These are phyloP conservation scores for Periconia sp. DNA, from an alignment of 2,329 filamentous ascomycete species.

Conservation along the genomic window DNA sequence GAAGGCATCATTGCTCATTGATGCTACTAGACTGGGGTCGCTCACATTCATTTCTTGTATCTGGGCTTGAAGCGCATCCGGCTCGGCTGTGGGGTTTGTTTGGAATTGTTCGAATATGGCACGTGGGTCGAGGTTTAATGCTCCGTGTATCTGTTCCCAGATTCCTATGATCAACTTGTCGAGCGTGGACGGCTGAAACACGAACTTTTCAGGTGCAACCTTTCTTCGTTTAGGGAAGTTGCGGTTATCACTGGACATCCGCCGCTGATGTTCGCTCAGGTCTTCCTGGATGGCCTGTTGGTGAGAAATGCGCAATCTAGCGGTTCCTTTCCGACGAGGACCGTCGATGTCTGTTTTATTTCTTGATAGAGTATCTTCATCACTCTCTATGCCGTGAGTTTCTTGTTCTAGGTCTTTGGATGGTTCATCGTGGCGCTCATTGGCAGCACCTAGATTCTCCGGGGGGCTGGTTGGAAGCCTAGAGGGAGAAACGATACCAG, in stretches of 20 bases:
- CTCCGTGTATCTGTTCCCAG: constrained; percentile 56
- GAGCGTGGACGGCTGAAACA: constrained; percentile 54
- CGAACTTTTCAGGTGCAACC: constrained; percentile 43
- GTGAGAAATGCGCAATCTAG: constrained; percentile 35
- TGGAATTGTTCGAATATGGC: constrained; percentile 41
- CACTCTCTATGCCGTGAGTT: constrained; percentile 1
- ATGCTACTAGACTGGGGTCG: constrained; percentile 16
- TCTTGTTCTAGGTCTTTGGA: constrained; percentile 9
- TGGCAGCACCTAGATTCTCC: constrained; percentile 7
- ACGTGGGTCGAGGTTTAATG: constrained; percentile 50
- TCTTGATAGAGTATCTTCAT: constrained; percentile 4
- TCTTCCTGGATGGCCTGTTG: constrained; percentile 33
- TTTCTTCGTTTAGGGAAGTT: constrained; percentile 43
- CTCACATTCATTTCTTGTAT: constrained; percentile 15
- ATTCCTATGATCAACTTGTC: constrained; percentile 58
- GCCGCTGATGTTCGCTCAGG: constrained; percentile 37
- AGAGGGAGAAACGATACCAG: constrained; percentile 29
- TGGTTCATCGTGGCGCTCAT: constrained; percentile 1
- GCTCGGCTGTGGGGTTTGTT: constrained; percentile 20
- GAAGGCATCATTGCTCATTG: constrained; percentile 33
- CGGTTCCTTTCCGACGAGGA: constrained; percentile 31
- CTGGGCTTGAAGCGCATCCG: constrained; percentile 19
- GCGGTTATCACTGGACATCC: constrained; percentile 38
- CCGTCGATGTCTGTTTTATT: constrained; percentile 5
- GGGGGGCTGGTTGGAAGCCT: constrained; percentile 22